Conservation (phyloP, 306 rosid species). For the Vicia faba region DNA sequence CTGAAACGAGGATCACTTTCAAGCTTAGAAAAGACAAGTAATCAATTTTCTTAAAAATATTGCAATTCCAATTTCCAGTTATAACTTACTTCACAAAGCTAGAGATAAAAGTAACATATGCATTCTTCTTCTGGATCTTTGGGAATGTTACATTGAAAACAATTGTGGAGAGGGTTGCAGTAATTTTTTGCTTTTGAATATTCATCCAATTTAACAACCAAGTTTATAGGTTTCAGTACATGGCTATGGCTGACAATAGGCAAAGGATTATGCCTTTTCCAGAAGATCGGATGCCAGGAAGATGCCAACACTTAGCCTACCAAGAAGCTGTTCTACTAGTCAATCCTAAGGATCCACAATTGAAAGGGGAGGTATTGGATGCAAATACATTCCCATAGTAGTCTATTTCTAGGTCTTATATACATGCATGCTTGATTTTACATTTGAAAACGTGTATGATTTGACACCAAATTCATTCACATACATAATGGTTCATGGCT, state of each 20-base stretch:
- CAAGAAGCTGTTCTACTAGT: conserved; percentile 77
- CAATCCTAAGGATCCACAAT: conserved; percentile 65
- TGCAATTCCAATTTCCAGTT: conserved; percentile 15
- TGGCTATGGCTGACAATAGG: conserved; percentile 87
- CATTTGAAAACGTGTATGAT: no score
- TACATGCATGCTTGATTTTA: neutral
- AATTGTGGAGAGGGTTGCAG: conserved; percentile 48
- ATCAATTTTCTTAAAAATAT: neutral
- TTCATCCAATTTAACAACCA: conserved; percentile 44
- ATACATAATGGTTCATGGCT: no score
- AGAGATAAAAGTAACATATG: conserved; percentile 4
- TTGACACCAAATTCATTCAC: no score
- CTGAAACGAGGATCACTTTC: conserved; percentile 86
- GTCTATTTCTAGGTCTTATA: conserved; percentile 16
- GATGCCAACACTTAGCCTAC: conserved; percentile 63
- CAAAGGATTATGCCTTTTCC: conserved; percentile 84
- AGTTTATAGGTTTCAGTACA: conserved; percentile 74
- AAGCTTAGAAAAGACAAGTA: conserved; percentile 87
- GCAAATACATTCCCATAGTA: conserved; percentile 14
- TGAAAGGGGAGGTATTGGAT: conserved; percentile 68
- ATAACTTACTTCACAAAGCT: conserved; percentile 22
- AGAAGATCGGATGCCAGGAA: conserved; percentile 67
- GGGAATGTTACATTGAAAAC: conserved; percentile 29
- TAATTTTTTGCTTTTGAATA: conserved; percentile 25
- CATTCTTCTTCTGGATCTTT: conserved; percentile 18